Evolutionary conservation across 345 rosid species (phyloP), one percentile per base, ranked within the genome.

Genomic region (Lenwebbia sp.): DNA sequence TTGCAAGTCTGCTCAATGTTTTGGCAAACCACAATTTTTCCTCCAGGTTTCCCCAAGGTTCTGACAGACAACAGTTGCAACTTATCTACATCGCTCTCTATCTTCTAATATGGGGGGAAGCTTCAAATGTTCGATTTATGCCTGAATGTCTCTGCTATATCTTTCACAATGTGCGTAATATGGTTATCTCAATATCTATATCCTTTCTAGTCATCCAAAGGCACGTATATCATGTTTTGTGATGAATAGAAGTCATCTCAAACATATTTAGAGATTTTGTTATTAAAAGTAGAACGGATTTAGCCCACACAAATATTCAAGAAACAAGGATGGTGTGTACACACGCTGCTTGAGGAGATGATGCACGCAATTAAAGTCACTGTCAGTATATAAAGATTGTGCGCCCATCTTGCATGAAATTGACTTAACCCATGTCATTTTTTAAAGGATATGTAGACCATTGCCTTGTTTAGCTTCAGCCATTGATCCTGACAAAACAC

Each of bases 41-140:
- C 89, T 91, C 88, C 92, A 97, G 99, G 91, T 83, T 90, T 86
- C 96, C 93, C 23, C 37, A 74, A 83, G 78, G 85, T 87, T 86
- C 85, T 85, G 85, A 95, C 82, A 83, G 83, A 87, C 95, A 93
- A 88, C 98, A 91, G 84, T 62, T 93, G 82, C 89, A 92, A 90
- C 99, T 97, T 88, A 84, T 97, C 86, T 97, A 96, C 87, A 93
- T 95, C 83, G 92, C 94, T 7, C 95, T 97, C 70, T 97, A 94
- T 90, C 96, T 96, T 90, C 99, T 97, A 85, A 94, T 97, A 86
- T 97, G 99, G 99, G 99, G 99, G 30, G 99, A 97, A 93, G 99
- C 99, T 91, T 97, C 99, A 89, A 97, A 97, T 90, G 90, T 96
- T 83, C 95, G 99, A 33, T 97, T 97, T 92, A 96, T 97, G 99